These are phyloP conservation scores for Pleurotus sapidus DNA, from an alignment of 768 basidiomycete genomes.

Conservation along the genomic window DNA sequence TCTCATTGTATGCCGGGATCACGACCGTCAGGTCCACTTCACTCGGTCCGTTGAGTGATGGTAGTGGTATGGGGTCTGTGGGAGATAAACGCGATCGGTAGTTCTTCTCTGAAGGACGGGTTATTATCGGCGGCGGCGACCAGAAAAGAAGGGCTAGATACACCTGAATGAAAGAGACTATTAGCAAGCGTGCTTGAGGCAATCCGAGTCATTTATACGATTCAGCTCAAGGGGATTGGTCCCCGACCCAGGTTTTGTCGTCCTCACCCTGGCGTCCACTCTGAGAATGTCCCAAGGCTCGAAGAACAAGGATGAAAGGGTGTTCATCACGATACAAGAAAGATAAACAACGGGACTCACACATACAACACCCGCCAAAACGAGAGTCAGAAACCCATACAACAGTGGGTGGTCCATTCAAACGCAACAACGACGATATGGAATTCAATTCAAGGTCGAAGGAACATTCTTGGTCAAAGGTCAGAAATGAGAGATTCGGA, in stretches of 20 bases:
- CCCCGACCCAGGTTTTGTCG: slow-evolving; percentile 57
- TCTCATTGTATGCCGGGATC: slow-evolving; percentile 92
- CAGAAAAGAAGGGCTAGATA: slow-evolving; percentile 71
- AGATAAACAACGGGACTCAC: slow-evolving; percentile 27
- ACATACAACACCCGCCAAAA: slow-evolving; percentile 27
- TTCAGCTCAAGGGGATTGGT: slow-evolving; percentile 35
- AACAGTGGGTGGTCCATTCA: slow-evolving; percentile 29
- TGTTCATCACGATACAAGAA: slow-evolving; percentile 47
- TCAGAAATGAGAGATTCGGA: slow-evolving; percentile 3
- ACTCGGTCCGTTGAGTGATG: slow-evolving; percentile 51
- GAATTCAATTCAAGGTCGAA: slow-evolving; percentile 5
- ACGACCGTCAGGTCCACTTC: slow-evolving; percentile 76
- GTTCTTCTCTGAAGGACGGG: slow-evolving; percentile 62
- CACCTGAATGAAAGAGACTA: slow-evolving; percentile 40
- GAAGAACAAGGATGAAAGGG: slow-evolving; percentile 93
- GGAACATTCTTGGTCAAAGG: not conserved
- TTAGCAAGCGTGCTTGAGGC: not conserved
- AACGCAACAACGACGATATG: not conserved
- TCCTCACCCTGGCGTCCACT: slow-evolving; percentile 60
- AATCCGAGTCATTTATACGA: slow-evolving; percentile 12
- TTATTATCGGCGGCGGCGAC: slow-evolving; percentile 68
- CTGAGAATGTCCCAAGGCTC: slow-evolving; percentile 58
- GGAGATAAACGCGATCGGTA: slow-evolving; percentile 61
- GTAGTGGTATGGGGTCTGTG: slow-evolving; percentile 50
- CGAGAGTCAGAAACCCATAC: slow-evolving; percentile 31